phyloP scores from a whole-genome alignment of 805 yeast genomes.

The Saccharomycopsis sp. region DNA sequence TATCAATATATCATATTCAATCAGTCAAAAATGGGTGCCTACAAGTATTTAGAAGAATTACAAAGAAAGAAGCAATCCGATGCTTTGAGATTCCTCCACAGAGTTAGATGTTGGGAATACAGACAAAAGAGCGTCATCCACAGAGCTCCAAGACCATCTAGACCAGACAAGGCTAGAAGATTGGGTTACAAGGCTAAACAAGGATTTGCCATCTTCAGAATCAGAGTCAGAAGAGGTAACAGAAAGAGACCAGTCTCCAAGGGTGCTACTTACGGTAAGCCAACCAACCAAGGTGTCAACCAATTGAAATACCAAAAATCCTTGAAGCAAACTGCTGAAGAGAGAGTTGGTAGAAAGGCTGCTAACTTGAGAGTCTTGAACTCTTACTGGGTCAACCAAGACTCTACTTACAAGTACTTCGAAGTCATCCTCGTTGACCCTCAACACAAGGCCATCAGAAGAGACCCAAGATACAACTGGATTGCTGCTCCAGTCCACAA shows the following conservation, averaged over 20 bases:
- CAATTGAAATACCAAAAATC: constrained; percentile 99
- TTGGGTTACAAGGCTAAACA: constrained; percentile 99
- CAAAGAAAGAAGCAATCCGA: constrained; percentile 99
- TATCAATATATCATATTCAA: not conserved
- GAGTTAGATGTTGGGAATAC: constrained; percentile 99
- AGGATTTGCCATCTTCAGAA: constrained; percentile 97
- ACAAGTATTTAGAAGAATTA: constrained; percentile 98
- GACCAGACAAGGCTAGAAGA: constrained; percentile 99
- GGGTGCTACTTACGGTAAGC: constrained; percentile 99
- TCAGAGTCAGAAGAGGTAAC: constrained; percentile 99
- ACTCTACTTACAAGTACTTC: constrained; percentile 98
- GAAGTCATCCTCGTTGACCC: constrained; percentile 98
- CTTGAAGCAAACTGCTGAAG: constrained; percentile 97
- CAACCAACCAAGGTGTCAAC: constrained; percentile 99
- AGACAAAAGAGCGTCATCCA: constrained; percentile 98
- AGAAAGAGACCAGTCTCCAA: constrained; percentile 99
- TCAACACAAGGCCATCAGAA: constrained; percentile 96
- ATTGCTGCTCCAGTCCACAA: constrained; percentile 99
- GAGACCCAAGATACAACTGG: constrained; percentile 99
- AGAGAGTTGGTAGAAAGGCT: constrained; percentile 98
- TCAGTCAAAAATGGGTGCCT: constrained; percentile 83
- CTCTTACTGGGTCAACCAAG: constrained; percentile 99
- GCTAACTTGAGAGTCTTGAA: constrained; percentile 98
- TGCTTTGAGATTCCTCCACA: constrained; percentile 95
- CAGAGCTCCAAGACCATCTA: constrained; percentile 97